phyloP scores from a whole-genome alignment of 768 basidiomycete genomes.

The Crucibulum laeve region DNA sequence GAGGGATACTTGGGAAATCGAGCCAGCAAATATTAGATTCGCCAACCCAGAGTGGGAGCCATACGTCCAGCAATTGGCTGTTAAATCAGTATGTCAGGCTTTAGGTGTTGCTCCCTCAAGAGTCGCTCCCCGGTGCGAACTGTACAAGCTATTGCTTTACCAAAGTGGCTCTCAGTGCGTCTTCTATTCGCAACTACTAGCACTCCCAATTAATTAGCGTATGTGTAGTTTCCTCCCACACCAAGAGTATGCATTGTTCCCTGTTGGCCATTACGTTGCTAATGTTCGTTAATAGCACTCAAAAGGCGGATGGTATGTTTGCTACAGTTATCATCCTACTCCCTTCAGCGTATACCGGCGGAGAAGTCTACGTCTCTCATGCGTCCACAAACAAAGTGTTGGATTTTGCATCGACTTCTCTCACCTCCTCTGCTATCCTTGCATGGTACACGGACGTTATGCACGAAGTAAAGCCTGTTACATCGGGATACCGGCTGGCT shows the following conservation, averaged over 20 bases:
- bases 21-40: slow-evolving; percentile 32
- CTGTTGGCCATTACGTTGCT: not conserved
- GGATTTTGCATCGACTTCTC: slow-evolving; percentile 27
- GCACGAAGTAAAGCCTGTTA: slow-evolving; percentile 46
- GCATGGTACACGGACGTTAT: slow-evolving; percentile 52
- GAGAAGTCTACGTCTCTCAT: slow-evolving; percentile 39
- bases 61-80: slow-evolving; percentile 24
- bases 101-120: slow-evolving; percentile 29
- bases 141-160: slow-evolving; percentile 45
- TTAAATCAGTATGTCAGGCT: slow-evolving; percentile 24
- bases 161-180: slow-evolving; percentile 47
- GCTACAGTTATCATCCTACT: slow-evolving; percentile 45
- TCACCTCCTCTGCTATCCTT: slow-evolving; percentile 28
- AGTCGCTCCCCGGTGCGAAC: slow-evolving; percentile 27
- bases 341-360: slow-evolving; percentile 42
- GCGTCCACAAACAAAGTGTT: slow-evolving; percentile 24
- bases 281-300: slow-evolving; percentile 26
- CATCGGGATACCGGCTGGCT: slow-evolving; percentile 44
- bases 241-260: slow-evolving; percentile 32
- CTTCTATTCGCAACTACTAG: not conserved
- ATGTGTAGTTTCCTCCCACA: slow-evolving; percentile 35
- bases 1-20: slow-evolving; percentile 49
- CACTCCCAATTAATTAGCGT: slow-evolving; percentile 2
- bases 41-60: slow-evolving; percentile 34
- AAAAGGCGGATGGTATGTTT: slow-evolving; percentile 45